A percentile compares a stretch with the other conserved stretches of the same genome.
Conservation (phyloP, 768 basidiomycete genomes). For the Pleurotus salmoneostramineus region DNA sequence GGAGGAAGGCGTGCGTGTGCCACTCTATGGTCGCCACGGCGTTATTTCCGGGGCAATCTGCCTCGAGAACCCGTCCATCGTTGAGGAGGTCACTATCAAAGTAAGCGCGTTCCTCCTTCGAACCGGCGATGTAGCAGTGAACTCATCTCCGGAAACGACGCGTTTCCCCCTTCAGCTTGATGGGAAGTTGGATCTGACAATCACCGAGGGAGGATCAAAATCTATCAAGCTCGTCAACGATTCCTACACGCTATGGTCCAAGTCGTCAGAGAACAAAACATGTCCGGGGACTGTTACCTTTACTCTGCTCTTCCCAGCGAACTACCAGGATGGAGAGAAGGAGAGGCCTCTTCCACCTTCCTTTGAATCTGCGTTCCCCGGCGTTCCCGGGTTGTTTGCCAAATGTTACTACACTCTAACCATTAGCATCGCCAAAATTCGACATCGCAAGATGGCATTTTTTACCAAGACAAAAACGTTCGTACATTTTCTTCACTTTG, state of each 20-base stretch:
- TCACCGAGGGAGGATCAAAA: conserved; percentile 34
- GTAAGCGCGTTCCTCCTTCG: conserved; percentile 19
- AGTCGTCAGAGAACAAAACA: conserved; percentile 18
- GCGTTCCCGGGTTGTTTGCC: conserved; percentile 32
- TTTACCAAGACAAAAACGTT: conserved; percentile 46
- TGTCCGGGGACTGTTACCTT: conserved; percentile 38
- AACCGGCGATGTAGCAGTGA: not conserved
- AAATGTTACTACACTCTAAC: conserved; percentile 42
- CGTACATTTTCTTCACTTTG: conserved; percentile 13
- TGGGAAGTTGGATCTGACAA: conserved; percentile 37
- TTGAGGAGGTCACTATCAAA: conserved; percentile 40
- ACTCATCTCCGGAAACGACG: not conserved
- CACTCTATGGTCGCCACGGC: conserved; percentile 41
- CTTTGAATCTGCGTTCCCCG: conserved; percentile 27
- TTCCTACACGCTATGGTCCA: conserved; percentile 32
- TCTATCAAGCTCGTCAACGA: conserved; percentile 28
- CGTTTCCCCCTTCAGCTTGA: conserved; percentile 28
- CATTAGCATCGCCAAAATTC: conserved; percentile 34
- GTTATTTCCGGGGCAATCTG: conserved; percentile 39
- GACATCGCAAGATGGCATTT: conserved; percentile 35
- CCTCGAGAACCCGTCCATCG: conserved; percentile 32
- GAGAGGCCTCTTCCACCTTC: conserved; percentile 44
- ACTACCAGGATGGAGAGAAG: conserved; percentile 33
- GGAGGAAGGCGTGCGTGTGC: conserved; percentile 30
- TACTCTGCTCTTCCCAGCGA: conserved; percentile 37